Percentiles rank a stretch among this genome's conserved stretches.
Evolutionary conservation across 441 rosid genomes (phyloP).

Genomic region (Biscutella auriculata): DNA sequence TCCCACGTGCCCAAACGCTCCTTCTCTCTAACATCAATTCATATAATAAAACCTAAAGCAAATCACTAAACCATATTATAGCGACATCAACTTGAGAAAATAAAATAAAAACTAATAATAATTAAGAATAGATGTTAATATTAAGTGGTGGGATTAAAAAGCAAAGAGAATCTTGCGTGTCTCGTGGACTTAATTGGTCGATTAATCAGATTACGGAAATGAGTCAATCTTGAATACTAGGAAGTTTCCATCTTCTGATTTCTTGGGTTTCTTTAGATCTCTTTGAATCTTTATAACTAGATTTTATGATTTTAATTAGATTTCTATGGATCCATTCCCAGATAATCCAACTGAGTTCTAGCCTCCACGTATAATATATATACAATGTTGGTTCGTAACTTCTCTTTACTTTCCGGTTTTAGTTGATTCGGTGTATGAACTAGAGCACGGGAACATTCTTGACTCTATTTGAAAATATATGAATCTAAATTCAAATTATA

Average conservation of each 20-base stretch:
- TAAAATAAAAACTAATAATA: background rate
- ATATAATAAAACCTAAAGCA: background rate
- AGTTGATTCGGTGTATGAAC: no score
- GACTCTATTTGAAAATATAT: no score
- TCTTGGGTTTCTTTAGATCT: conserved; percentile 5
- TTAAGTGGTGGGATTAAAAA: conserved; percentile 4
- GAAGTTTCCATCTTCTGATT: conserved; percentile 14
- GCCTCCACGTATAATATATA: background rate
- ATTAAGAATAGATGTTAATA: conserved; percentile 6
- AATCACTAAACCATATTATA: background rate
- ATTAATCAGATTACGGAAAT: conserved; percentile 13
- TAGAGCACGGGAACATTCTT: no score
- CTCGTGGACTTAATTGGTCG: conserved; percentile 16
- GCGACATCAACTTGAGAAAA: background rate
- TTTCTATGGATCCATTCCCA: conserved; percentile 3
- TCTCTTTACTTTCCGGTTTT: background rate
- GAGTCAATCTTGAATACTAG: conserved; percentile 4
- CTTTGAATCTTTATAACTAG: background rate
- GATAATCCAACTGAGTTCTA: background rate
- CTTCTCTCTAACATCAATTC: conserved; percentile 4
- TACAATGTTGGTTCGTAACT: background rate
- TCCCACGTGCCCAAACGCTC: conserved; percentile 20
- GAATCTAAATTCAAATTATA: no score
- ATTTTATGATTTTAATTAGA: background rate
- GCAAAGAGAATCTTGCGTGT: conserved; percentile 21